These are phyloP conservation scores for Dysphania ambrosioides DNA, from an alignment of 148 eudicot species.

Conservation along the genomic window DNA sequence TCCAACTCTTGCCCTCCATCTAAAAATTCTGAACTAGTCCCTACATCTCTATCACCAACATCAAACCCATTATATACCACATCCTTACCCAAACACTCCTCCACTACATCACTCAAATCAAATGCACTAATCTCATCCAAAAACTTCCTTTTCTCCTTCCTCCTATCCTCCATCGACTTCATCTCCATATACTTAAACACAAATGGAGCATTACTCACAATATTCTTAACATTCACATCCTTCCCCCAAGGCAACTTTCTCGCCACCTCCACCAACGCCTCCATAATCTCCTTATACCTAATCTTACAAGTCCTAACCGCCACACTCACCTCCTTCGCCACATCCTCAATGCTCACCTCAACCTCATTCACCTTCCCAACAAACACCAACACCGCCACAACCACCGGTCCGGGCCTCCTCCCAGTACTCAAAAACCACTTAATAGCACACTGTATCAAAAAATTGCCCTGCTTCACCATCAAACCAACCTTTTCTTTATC, in stretches of 20 bases:
- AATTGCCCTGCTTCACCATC: conserved; percentile 73
- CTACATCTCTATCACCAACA: conserved; percentile 17
- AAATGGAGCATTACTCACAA: conserved; percentile 53
- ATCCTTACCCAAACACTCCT: conserved; percentile 37
- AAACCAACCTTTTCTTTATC: conserved; percentile 35
- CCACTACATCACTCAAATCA: conserved; percentile 42
- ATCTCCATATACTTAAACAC: conserved; percentile 81
- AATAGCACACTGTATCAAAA: conserved; percentile 67
- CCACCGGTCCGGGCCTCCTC: conserved; percentile 69
- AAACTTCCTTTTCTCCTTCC: conserved; percentile 17
- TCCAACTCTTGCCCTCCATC: conserved; percentile 26
- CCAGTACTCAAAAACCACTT: conserved; percentile 88
- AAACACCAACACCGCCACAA: conserved; percentile 66
- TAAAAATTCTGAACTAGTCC: conserved; percentile 29
- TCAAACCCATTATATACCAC: conserved; percentile 26
- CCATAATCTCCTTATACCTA: conserved; percentile 73
- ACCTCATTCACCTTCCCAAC: conserved; percentile 57
- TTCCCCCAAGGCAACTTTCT: conserved; percentile 77
- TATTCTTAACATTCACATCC: conserved; percentile 69
- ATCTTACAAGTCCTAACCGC: conserved; percentile 45
- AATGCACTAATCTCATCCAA: conserved; percentile 25
- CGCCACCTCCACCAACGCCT: conserved; percentile 71
- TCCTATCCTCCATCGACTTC: conserved; percentile 53
- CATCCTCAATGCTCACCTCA: conserved; percentile 48
- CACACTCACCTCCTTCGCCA: conserved; percentile 54